Conservation (phyloP, 495 filamentous ascomycete species). For the Talaromyces nanjingensis region DNA sequence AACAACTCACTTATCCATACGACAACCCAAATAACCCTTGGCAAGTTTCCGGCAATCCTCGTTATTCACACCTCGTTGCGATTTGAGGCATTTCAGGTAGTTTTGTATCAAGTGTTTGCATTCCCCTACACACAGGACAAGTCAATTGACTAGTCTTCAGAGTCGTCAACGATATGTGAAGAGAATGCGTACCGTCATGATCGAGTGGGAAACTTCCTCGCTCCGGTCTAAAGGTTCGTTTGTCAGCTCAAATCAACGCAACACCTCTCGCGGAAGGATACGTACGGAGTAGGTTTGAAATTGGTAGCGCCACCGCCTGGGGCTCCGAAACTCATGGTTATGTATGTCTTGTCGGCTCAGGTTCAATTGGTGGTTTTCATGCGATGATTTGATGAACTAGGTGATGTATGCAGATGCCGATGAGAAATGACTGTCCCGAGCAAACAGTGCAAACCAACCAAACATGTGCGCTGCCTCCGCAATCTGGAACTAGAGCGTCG, state of each 20-base stretch:
- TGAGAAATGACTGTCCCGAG: neutral
- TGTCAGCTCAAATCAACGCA: neutral
- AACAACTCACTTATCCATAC: slow-evolving; percentile 81
- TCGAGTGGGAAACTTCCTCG: slow-evolving; percentile 95
- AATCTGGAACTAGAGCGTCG: neutral
- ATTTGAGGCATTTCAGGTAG: slow-evolving; percentile 82
- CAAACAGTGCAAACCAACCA: slow-evolving; percentile 36
- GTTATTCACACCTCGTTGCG: slow-evolving; percentile 73
- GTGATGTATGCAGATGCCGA: neutral
- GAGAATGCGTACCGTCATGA: slow-evolving; percentile 65
- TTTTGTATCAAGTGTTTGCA: slow-evolving; percentile 80
- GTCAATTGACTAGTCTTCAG: too few species aligned
- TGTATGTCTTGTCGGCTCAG: neutral
- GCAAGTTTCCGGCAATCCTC: slow-evolving; percentile 75
- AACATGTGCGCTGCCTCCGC: slow-evolving; percentile 15
- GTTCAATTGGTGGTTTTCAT: neutral
- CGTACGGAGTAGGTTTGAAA: slow-evolving; percentile 72
- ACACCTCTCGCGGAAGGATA: slow-evolving; percentile 11
- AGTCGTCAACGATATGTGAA: neutral
- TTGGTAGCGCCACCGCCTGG: slow-evolving; percentile 66
- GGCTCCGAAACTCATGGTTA: slow-evolving; percentile 59
- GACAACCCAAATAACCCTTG: slow-evolving; percentile 80
- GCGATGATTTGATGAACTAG: neutral
- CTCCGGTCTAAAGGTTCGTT: slow-evolving; percentile 60
- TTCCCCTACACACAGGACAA: slow-evolving; percentile 54